phyloP scores from a whole-genome alignment of 441 rosid genomes.

The Caryocar brasiliense region DNA sequence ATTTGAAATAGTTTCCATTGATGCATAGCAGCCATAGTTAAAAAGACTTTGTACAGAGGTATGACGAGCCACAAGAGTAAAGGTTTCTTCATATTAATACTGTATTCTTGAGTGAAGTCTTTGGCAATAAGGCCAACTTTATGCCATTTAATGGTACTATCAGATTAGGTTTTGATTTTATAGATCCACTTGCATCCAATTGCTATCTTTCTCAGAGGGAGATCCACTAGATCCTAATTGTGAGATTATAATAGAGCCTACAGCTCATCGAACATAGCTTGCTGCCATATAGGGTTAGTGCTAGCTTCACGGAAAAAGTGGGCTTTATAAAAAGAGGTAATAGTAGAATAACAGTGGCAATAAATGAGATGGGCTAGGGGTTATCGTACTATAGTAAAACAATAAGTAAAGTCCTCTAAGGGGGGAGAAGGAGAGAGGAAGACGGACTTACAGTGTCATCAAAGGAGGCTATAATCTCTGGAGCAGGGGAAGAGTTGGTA shows the following conservation, averaged over 20 bases:
- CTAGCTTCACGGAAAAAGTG: not conserved
- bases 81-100: too few species aligned
- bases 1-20: too few species aligned
- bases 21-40: too few species aligned
- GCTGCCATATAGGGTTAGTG: not conserved
- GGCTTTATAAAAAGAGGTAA: not conserved
- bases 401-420: too few species aligned
- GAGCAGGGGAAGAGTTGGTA: too few species aligned
- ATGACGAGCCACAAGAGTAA: too few species aligned
- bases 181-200: not conserved
- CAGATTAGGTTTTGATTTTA: not conserved
- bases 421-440: not conserved
- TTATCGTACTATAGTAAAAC: not conserved
- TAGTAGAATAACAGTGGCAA: not conserved
- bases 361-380: not conserved
- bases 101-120: too few species aligned
- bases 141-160: too few species aligned
- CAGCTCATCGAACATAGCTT: not conserved
- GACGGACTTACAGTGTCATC: too few species aligned
- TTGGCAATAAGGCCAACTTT: too few species aligned
- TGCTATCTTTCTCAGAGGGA: not conserved
- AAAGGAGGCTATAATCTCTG: too few species aligned
- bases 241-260: not conserved
- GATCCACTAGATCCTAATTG: not conserved
- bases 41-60: too few species aligned